Evolutionary conservation across 805 yeast genomes (phyloP), one percentile per base, ranked within the genome.

Genomic region (Yarrowia yakushimensis): DNA sequence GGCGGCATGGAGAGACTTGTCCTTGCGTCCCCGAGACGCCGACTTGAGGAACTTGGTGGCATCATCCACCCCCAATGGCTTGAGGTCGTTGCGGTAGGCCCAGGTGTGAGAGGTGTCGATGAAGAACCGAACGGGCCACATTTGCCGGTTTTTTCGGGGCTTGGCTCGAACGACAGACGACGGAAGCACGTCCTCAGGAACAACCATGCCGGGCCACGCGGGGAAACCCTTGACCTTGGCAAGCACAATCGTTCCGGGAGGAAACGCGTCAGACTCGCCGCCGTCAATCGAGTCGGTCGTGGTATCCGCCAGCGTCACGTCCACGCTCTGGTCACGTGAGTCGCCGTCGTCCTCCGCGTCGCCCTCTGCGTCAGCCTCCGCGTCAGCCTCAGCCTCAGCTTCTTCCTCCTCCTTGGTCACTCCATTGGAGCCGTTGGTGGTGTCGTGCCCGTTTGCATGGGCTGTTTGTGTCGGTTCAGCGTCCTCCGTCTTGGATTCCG

Each of bases 171-270:
- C 45, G 34, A 70, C 70, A 28, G 64, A 68, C 31, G 64, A 62
- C 31, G 69, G 69, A 10, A 66, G 62, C 39, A 63, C 54, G 11
- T 61, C 64, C 17, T 72, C 73, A 2, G 67, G 65, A 28, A 72
- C 63, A 20, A 70, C 84, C 84, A 89, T 85, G 2, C 92, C 91
- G 0, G 97, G 97, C 97, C 97, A 90, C 42, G 92, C 87, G 2
- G 96, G 88, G 70, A 85, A 90, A 9, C 96, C 96, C 69, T 88
- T 90, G 52, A 90, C 84, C 72, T 90, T 90, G 8, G 94, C 94
- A 23, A 90, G 77, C 0, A 90, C 88, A 5, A 83, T 73, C 27
- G 78, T 74, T 4, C 86, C 85, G 2, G 85, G 82, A 27, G 74
- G 76, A 64, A 70, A 78, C n/a, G 63, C 68, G 3, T 33, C 8